These are phyloP conservation scores for Lasiosphaeris hirsuta DNA, from an alignment of 495 filamentous ascomycete genomes.

Conservation along the genomic window DNA sequence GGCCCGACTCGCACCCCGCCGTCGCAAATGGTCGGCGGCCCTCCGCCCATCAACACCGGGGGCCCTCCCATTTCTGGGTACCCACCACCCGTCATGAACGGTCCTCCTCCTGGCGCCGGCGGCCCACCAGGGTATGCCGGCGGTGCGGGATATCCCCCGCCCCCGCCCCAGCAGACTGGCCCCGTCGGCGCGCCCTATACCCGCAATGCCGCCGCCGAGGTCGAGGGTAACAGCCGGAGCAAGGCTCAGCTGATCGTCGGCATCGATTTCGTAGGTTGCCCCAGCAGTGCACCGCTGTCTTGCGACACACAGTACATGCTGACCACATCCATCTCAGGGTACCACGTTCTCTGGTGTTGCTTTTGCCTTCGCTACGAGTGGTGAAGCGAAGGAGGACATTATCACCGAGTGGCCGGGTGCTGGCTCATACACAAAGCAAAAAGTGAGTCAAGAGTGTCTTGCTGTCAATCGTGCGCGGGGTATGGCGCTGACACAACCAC, in stretches of 20 bases:
- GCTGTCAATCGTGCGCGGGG: not conserved
- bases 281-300: not conserved
- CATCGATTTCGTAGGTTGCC: constrained; percentile 69
- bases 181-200: constrained; percentile 44
- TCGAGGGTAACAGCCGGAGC: constrained; percentile 79
- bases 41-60: constrained; percentile 68
- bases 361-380: constrained; percentile 72
- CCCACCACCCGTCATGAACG: constrained; percentile 52
- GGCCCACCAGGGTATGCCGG: constrained; percentile 44
- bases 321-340: constrained; percentile 45
- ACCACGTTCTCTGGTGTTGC: constrained; percentile 75
- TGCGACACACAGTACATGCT: constrained; percentile 13
- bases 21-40: constrained; percentile 64
- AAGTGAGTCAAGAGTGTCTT: constrained; percentile 41
- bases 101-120: constrained; percentile 51
- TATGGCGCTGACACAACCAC: not conserved
- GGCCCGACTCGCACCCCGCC: constrained; percentile 49
- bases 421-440: constrained; percentile 72
- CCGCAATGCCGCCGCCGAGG: constrained; percentile 66
- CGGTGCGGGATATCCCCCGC: constrained; percentile 40
- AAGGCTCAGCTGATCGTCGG: constrained; percentile 79
- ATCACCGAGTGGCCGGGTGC: constrained; percentile 76
- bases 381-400: constrained; percentile 74
- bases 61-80: constrained; percentile 50
- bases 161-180: constrained; percentile 40